Conservation (phyloP, 108 stramenopile species). For the Craspedostauros australis region DNA sequence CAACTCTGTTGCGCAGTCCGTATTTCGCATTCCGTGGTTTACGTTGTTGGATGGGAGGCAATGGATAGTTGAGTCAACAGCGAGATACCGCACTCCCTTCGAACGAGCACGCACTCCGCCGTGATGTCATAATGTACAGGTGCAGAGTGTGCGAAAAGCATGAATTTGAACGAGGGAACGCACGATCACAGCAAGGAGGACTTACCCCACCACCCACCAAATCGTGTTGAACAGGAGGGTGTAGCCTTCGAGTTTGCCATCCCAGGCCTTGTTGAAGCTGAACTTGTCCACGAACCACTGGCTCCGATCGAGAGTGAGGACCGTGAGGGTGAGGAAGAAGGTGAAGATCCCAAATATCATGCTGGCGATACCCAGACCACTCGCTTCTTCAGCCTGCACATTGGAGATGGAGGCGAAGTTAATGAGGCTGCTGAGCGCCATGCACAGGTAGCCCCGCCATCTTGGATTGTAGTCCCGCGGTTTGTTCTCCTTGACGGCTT, state of each 20-base stretch:
- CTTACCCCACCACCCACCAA: slow-evolving; percentile 46
- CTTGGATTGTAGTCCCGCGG: slow-evolving; percentile 47
- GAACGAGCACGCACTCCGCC: no score
- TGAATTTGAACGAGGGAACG: neutral
- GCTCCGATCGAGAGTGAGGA: slow-evolving; percentile 49
- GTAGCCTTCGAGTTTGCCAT: slow-evolving; percentile 63
- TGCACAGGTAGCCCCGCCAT: slow-evolving; percentile 54
- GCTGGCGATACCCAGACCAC: neutral
- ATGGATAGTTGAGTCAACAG: no score
- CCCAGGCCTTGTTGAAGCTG: slow-evolving; percentile 37
- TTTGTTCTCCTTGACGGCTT: no score
- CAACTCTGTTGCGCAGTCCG: slow-evolving; percentile 3
- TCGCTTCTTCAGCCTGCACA: neutral
- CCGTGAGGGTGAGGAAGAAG: slow-evolving; percentile 25
- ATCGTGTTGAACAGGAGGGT: slow-evolving; percentile 28
- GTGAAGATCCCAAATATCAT: slow-evolving; percentile 52
- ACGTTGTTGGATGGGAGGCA: no score
- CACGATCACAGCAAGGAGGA: slow-evolving; percentile 13
- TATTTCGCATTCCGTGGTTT: neutral
- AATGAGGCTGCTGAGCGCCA: slow-evolving; percentile 34
- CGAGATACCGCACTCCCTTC: no score
- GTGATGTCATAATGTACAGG: no score
- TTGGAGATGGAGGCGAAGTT: slow-evolving; percentile 32
- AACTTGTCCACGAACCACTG: slow-evolving; percentile 20
- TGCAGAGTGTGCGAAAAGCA: no score